A percentile compares a stretch with the other conserved stretches of the same genome.
Evolutionary conservation across 1,284 basidiomycete genomes (phyloP).

Genomic region (Caloboletus firmus): DNA sequence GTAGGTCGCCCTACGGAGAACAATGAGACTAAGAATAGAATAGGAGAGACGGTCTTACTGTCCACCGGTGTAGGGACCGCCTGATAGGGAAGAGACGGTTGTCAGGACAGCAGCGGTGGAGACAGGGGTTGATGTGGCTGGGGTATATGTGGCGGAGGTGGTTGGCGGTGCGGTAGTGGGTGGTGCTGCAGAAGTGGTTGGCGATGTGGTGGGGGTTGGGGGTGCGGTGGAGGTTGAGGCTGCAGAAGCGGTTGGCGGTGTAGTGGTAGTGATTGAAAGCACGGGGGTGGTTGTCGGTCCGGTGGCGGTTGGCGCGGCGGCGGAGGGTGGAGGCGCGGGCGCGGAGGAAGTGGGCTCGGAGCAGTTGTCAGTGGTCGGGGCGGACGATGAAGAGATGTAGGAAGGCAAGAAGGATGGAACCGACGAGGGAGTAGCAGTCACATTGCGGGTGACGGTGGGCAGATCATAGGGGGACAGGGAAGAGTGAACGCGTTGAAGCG

Average conservation of each 20-base stretch:
- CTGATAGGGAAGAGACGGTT: slow-evolving; percentile 4
- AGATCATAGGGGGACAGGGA: slow-evolving; percentile 35
- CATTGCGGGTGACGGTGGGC: slow-evolving; percentile 40
- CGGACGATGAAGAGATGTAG: background rate
- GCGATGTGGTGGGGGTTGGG: too few species aligned
- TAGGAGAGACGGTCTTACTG: slow-evolving; percentile 41
- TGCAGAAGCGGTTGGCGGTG: too few species aligned
- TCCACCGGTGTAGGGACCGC: slow-evolving; percentile 39
- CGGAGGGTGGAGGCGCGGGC: too few species aligned
- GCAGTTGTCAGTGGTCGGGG: background rate
- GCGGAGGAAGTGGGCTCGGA: background rate
- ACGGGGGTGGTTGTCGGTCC: too few species aligned
- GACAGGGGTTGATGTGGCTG: slow-evolving; percentile 10
- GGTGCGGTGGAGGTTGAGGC: too few species aligned
- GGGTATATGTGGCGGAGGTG: slow-evolving; percentile 9
- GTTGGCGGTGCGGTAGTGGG: slow-evolving; percentile 5
- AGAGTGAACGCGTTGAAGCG: slow-evolving; percentile 12
- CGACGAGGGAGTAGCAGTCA: slow-evolving; percentile 9
- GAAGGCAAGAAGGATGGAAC: too few species aligned
- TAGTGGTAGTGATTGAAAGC: too few species aligned
- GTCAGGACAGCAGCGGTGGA: slow-evolving; percentile 8
- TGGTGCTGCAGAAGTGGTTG: background rate
- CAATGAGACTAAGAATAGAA: slow-evolving; percentile 1
- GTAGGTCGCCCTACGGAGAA: slow-evolving; percentile 59
- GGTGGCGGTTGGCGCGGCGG: too few species aligned